These are phyloP conservation scores for Termitomyces sp. DNA, from an alignment of 768 basidiomycete species.

Conservation along the genomic window DNA sequence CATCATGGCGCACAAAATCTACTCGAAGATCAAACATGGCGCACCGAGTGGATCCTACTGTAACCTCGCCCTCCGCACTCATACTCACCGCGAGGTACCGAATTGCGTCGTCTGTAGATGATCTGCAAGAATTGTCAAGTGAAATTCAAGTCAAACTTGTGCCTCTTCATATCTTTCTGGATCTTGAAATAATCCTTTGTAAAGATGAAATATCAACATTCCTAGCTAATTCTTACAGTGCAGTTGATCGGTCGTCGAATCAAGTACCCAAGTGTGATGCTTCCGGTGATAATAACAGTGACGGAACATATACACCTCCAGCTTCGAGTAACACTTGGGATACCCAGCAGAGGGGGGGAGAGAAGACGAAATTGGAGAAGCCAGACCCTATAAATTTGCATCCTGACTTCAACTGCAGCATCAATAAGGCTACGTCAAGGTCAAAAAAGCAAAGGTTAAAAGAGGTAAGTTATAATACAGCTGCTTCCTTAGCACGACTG, in stretches of 20 bases:
- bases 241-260: neutral
- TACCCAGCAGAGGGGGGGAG: constrained; percentile 24
- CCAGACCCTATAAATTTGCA: constrained; percentile 58
- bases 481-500: neutral
- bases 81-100: neutral
- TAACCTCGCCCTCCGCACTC: constrained; percentile 4
- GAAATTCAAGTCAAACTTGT: constrained; percentile 39
- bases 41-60: neutral
- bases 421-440: neutral
- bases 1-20: constrained; percentile 55
- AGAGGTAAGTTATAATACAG: neutral
- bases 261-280: constrained; percentile 10
- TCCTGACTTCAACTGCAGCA: constrained; percentile 42
- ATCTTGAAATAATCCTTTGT: constrained; percentile 45
- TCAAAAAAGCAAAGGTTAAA: neutral
- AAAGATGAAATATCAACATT: constrained; percentile 40
- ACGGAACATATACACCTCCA: constrained; percentile 33
- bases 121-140: neutral
- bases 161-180: constrained; percentile 76
- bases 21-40: constrained; percentile 20
- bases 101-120: neutral
- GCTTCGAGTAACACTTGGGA: constrained; percentile 25
- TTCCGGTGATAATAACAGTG: constrained; percentile 21
- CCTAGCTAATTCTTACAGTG: constrained; percentile 33
- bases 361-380: constrained; percentile 39